phyloP scores from a whole-genome alignment of 345 rosid species.

The Abelmoschus esculentus region DNA sequence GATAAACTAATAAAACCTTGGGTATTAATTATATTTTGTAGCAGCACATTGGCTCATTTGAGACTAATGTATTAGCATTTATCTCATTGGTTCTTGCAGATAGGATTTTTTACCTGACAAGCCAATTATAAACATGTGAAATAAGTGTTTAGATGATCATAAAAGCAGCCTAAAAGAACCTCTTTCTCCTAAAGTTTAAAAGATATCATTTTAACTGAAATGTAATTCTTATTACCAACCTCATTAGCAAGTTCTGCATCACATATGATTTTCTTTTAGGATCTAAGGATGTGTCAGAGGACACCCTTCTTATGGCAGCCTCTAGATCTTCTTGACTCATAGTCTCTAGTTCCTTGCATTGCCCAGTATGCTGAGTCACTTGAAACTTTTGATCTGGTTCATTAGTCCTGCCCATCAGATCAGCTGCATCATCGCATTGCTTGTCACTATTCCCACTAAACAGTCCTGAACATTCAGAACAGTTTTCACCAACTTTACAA shows the following conservation, averaged over 20 bases:
- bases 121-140: neutral
- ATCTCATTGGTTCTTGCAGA: neutral
- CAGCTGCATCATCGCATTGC: slow-evolving; percentile 17
- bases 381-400: slow-evolving; percentile 21
- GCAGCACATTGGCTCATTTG: neutral
- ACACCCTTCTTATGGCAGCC: slow-evolving; percentile 59
- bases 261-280: slow-evolving; percentile 48
- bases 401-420: slow-evolving; percentile 7
- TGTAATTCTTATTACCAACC: slow-evolving; percentile 32
- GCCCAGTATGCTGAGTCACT: slow-evolving; percentile 20
- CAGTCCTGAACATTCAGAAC: slow-evolving; percentile 24
- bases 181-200: neutral
- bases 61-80: neutral
- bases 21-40: neutral
- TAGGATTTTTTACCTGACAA: neutral
- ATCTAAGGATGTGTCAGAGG: slow-evolving; percentile 56
- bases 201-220: neutral
- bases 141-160: neutral
- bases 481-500: slow-evolving; percentile 20
- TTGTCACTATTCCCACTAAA: slow-evolving; percentile 16
- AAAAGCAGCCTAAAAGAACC: neutral
- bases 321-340: slow-evolving; percentile 62
- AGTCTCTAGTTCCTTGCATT: slow-evolving; percentile 28
- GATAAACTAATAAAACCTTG: neutral
- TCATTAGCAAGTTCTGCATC: slow-evolving; percentile 64